Percentiles rank a stretch among this genome's conserved stretches.
These are phyloP conservation scores for Hymenoscyphus fraxineus DNA, from an alignment of 2,329 filamentous ascomycete genomes.

Conservation along the genomic window DNA sequence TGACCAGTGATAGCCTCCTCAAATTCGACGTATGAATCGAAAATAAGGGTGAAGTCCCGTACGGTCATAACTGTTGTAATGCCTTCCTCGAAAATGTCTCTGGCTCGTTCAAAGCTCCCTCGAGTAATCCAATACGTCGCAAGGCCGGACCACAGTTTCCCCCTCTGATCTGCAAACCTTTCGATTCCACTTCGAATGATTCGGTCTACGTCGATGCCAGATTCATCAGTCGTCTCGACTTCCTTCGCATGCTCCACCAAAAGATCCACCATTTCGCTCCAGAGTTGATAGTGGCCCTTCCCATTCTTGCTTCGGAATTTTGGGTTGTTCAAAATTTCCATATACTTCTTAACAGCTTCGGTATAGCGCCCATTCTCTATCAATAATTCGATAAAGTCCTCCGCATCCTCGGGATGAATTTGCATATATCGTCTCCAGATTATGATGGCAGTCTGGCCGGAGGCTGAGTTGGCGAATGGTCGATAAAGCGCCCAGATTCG, in stretches of 20 bases:
- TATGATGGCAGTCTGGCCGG: conserved; percentile 84
- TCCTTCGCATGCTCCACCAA: conserved; percentile 87
- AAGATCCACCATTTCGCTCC: conserved; percentile 95
- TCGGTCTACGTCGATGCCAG: conserved; percentile 82
- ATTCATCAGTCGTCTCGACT: conserved; percentile 74
- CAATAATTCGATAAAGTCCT: conserved; percentile 91
- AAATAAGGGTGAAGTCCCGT: conserved; percentile 92
- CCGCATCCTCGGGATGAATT: conserved; percentile 88
- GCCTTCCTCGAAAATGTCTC: conserved; percentile 93
- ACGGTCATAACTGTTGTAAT: conserved; percentile 99
- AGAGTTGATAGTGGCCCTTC: conserved; percentile 93
- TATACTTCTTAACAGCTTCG: conserved; percentile 87
- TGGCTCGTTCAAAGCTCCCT: conserved; percentile 85
- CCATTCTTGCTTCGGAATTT: conserved; percentile 89
- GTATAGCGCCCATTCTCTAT: conserved; percentile 79
- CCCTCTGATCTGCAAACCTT: conserved; percentile 87
- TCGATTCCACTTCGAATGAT: conserved; percentile 91
- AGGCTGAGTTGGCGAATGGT: conserved; percentile 85
- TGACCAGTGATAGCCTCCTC: conserved; percentile 92
- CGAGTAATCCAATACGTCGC: conserved; percentile 96
- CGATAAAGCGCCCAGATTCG: conserved; percentile 91
- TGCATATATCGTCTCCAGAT: conserved; percentile 97
- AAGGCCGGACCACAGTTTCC: conserved; percentile 90
- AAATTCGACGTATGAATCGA: conserved; percentile 94
- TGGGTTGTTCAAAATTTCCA: conserved; percentile 85